Conservation (phyloP, 306 rosid genomes). For the Arachis hypogaea region DNA sequence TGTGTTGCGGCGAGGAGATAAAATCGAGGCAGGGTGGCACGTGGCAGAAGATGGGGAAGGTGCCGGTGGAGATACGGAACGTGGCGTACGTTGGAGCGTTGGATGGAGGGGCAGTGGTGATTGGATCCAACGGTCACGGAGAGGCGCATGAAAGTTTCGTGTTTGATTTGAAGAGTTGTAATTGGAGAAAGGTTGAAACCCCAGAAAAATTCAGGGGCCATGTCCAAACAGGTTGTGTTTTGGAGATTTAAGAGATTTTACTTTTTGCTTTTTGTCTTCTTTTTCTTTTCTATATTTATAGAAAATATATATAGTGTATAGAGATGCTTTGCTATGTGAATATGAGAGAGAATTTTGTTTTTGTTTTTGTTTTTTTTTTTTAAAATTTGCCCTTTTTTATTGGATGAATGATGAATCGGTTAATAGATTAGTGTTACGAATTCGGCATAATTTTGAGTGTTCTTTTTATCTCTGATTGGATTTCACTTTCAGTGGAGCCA, state of each 20-base stretch:
- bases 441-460: background rate
- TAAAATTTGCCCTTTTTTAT: too few relatives aligned
- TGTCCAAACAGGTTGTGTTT: conserved; percentile 66
- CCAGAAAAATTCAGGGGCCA: conserved; percentile 51
- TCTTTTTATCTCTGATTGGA: background rate
- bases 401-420: too few relatives aligned
- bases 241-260: conserved; percentile 47
- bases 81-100: conserved; percentile 48
- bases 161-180: conserved; percentile 35
- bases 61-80: conserved; percentile 53
- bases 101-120: conserved; percentile 42
- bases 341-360: background rate
- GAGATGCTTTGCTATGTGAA: background rate
- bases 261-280: background rate
- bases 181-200: conserved; percentile 49
- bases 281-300: background rate
- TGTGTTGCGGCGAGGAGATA: conserved; percentile 49
- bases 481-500: background rate
- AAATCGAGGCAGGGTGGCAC: conserved; percentile 1
- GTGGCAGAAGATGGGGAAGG: conserved; percentile 49
- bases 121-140: conserved; percentile 57
- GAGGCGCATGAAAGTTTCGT: conserved; percentile 47
- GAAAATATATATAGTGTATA: background rate
- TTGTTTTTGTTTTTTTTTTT: background rate
- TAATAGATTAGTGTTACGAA: background rate